Conservation (phyloP, 2,329 filamentous ascomycete species). For the Bimuria novae-zelandiae region DNA sequence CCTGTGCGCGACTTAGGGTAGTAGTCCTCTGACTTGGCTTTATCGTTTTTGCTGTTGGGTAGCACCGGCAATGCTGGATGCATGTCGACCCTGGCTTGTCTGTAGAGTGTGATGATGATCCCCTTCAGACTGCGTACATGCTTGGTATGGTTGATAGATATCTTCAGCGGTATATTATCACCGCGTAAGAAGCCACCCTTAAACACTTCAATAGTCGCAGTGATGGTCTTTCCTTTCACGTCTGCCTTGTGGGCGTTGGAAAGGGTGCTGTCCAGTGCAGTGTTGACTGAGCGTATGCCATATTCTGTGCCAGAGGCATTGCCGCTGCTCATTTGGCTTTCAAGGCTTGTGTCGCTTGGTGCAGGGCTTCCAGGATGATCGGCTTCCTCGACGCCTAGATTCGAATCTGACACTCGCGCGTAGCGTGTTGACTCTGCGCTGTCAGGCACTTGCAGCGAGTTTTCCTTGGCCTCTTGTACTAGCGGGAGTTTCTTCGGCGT, state of each 20-base stretch:
- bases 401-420: conserved; percentile 28
- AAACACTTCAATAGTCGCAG: conserved; percentile 79
- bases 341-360: conserved; percentile 54
- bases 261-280: conserved; percentile 53
- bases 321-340: conserved; percentile 64
- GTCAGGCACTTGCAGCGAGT: conserved; percentile 15
- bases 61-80: conserved; percentile 66
- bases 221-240: conserved; percentile 75
- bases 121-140: conserved; percentile 88
- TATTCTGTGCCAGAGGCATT: conserved; percentile 53
- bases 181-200: conserved; percentile 85
- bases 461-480: conserved; percentile 13
- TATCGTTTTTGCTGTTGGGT: conserved; percentile 67
- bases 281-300: conserved; percentile 46
- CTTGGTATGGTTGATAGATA: conserved; percentile 86
- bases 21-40: conserved; percentile 77
- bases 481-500: conserved; percentile 26
- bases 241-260: conserved; percentile 56
- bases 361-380: conserved; percentile 49
- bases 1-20: conserved; percentile 88
- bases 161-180: conserved; percentile 77
- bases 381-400: conserved; percentile 35
- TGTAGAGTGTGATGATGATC: conserved; percentile 89
- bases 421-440: conserved; percentile 26
- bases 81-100: conserved; percentile 88